Evolutionary conservation across 2,329 filamentous ascomycete species (phyloP).

Genomic region (Thielaviopsis populi): DNA sequence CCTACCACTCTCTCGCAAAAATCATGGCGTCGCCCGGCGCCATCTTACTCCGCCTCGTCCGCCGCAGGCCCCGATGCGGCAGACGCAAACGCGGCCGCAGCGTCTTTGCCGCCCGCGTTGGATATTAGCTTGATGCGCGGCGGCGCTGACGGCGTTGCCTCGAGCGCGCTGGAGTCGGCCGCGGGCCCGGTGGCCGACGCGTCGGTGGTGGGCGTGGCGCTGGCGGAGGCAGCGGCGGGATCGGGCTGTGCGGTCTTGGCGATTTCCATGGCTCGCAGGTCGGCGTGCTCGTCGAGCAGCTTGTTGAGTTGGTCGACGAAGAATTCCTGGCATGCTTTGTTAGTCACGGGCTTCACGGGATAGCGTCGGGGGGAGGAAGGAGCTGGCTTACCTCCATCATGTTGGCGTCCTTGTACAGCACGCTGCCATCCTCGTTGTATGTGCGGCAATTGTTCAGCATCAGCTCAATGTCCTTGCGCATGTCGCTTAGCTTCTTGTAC

Average conservation of each 20-base stretch:
- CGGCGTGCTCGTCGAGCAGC: constrained; percentile 37
- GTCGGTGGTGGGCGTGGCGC: not conserved
- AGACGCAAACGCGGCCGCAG: not conserved
- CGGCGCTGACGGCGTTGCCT: not conserved
- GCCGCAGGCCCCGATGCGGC: not conserved
- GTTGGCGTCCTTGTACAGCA: constrained; percentile 84
- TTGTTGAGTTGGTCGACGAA: constrained; percentile 40
- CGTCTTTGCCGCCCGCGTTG: constrained; percentile 31
- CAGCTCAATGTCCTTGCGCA: constrained; percentile 67
- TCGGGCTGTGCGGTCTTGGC: constrained; percentile 20
- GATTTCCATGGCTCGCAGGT: constrained; percentile 41
- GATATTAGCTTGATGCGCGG: constrained; percentile 23
- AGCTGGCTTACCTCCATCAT: constrained; percentile 46
- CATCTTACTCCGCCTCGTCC: not conserved
- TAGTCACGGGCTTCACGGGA: constrained; percentile 30
- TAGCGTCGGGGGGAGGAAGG: not conserved
- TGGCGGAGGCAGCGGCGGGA: constrained; percentile 18
- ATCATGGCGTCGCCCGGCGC: too few relatives aligned
- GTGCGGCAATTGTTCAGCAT: constrained; percentile 85
- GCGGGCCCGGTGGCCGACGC: constrained; percentile 16
- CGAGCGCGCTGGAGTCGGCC: not conserved
- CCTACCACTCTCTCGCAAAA: too few relatives aligned
- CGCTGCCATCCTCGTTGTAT: constrained; percentile 91
- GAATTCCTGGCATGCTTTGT: constrained; percentile 33
- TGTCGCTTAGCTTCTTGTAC: constrained; percentile 65